Conservation (phyloP, 768 basidiomycete species). For the Porpolomopsis calyptriformis region DNA sequence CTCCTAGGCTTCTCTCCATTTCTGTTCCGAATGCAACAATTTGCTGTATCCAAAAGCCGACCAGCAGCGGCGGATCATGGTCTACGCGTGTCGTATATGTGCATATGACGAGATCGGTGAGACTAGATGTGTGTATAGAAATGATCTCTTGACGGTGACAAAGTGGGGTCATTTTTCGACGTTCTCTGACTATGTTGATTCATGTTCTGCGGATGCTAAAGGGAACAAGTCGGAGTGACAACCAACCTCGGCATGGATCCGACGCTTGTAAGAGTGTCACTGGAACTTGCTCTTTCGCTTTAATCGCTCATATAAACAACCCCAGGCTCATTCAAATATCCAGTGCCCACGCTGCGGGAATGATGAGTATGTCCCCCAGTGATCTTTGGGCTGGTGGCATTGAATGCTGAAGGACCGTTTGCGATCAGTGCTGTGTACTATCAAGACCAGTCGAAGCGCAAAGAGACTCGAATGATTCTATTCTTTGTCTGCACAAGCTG, state of each 20-base stretch:
- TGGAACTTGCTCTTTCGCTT: background rate
- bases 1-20: conserved; percentile 84
- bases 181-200: background rate
- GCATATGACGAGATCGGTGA: conserved; percentile 74
- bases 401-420: conserved; percentile 4
- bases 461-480: conserved; percentile 89
- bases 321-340: conserved; percentile 74
- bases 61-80: conserved; percentile 70
- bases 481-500: conserved; percentile 87
- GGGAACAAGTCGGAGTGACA: conserved; percentile 3
- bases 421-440: conserved; percentile 76
- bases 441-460: conserved; percentile 95
- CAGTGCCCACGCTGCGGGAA: conserved; percentile 73
- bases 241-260: conserved; percentile 62
- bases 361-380: conserved; percentile 55
- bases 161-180: conserved; percentile 58
- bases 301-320: conserved; percentile 2
- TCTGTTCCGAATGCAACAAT: conserved; percentile 94
- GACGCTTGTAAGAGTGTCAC: conserved; percentile 50
- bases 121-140: conserved; percentile 85
- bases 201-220: background rate
- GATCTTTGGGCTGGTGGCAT: background rate
- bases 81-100: conserved; percentile 90
- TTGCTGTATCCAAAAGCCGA: conserved; percentile 91
- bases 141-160: conserved; percentile 87